phyloP scores from a whole-genome alignment of 2,329 filamentous ascomycete species.

The Xylaria sp. region DNA sequence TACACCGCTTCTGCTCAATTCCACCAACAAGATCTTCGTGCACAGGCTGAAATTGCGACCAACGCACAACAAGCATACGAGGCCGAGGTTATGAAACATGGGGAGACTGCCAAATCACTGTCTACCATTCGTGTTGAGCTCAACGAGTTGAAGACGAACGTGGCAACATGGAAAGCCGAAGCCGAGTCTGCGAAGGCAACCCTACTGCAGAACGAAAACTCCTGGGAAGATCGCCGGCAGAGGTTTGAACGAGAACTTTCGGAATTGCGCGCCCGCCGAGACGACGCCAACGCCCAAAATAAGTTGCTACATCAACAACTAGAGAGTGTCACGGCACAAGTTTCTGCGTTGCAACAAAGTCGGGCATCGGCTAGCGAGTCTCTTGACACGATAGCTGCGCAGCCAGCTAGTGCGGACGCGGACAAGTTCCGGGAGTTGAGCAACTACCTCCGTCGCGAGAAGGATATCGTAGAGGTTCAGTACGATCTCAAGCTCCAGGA shows the following conservation, averaged over 20 bases:
- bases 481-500: constrained; percentile 89
- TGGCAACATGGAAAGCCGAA: constrained; percentile 75
- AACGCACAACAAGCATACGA: constrained; percentile 96
- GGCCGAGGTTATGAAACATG: constrained; percentile 90
- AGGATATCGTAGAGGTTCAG: constrained; percentile 97
- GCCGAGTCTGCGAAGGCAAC: constrained; percentile 83
- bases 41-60: constrained; percentile 90
- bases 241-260: constrained; percentile 81
- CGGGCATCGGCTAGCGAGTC: constrained; percentile 57
- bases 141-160: constrained; percentile 79
- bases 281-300: constrained; percentile 88
- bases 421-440: constrained; percentile 89
- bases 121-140: constrained; percentile 78
- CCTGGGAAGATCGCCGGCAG: constrained; percentile 81
- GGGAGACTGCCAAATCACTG: constrained; percentile 85
- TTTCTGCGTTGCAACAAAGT: constrained; percentile 76
- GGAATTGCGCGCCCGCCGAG: constrained; percentile 76
- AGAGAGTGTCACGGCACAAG: constrained; percentile 79
- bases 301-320: constrained; percentile 87
- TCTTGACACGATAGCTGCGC: constrained; percentile 56
- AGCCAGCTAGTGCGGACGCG: constrained; percentile 60
- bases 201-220: constrained; percentile 78
- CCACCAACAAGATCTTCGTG: constrained; percentile 88
- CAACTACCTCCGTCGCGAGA: constrained; percentile 88
- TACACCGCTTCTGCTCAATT: constrained; percentile 79